Evolutionary conservation across 2,329 filamentous ascomycete genomes (phyloP), one percentile per base, ranked within the genome.

Genomic region (Stagonosporopsis rhizophila): DNA sequence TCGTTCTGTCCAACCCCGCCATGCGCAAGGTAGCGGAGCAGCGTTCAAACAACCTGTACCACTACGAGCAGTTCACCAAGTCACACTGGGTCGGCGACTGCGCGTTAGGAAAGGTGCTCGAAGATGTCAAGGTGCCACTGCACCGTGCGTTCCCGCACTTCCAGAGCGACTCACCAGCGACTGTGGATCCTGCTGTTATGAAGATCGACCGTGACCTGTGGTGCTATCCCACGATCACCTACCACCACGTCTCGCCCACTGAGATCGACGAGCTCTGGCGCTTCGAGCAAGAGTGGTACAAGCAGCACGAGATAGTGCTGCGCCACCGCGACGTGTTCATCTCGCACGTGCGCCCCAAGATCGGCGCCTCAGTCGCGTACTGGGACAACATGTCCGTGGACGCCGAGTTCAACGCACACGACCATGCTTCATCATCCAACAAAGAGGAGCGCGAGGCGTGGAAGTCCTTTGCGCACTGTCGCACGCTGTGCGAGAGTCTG

Each of bases 101-200:
- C 44, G 72, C 75, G 1, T 50, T 78, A 0, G 75, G 74, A 6
- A 72, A 75, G 58, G 74, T 75, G 11, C 60, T 78, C 9, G 67
- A 72, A 47, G 73, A 77, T 44, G 65, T 70, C 3, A 72, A 72
- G 30, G 60, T 78, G 6, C 68, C 67, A 4, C 57, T 78, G 17
- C 67, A 76, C 12, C 73, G 71, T 47, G 71, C 74, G 2, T 81
- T 75, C 59, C 80, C 80, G 0, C 77, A 80, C 59, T 72, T 81
- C 40, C 80, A 81, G 59, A 76, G 78, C 50, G 78, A 80, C 57
- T 77, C 75, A 6, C 77, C 77, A 6, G 73, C 74, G 25, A 76
- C 75, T 1, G 64, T 81, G 47, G 73, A 79, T 48, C 80, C 74
- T 0, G 66, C 72, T 4, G 59, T 60, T 15, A 58, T 40, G 44